A percentile compares a stretch with the other conserved stretches of the same genome.
Evolutionary conservation across 306 rosid species (phyloP).

Genomic region (Quercus cerris): DNA sequence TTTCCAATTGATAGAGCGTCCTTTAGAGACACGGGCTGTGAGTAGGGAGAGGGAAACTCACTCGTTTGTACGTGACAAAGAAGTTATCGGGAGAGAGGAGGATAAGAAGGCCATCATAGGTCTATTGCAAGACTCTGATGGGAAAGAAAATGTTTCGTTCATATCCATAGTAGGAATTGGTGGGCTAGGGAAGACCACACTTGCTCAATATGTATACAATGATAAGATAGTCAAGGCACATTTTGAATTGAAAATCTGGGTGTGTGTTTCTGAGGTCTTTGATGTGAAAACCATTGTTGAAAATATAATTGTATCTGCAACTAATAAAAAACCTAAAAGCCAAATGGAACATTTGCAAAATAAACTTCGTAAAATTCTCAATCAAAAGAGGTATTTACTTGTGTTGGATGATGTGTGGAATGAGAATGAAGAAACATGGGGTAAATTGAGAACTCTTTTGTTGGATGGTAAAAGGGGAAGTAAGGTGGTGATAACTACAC

Average conservation of each 20-base stretch:
- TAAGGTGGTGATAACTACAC: constrained; percentile 2
- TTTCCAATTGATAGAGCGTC: too few relatives aligned
- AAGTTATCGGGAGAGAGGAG: constrained; percentile 1
- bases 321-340: neutral
- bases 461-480: neutral
- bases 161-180: neutral
- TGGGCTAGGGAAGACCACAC: constrained; percentile 5
- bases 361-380: neutral
- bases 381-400: neutral
- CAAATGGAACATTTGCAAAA: neutral
- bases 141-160: neutral
- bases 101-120: neutral
- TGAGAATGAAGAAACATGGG: neutral
- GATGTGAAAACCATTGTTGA: neutral
- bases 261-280: neutral
- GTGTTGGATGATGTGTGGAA: constrained; percentile 6
- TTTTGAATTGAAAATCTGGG: neutral
- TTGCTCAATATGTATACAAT: neutral
- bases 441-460: neutral
- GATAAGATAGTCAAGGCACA: neutral
- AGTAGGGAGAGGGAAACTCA: neutral
- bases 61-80: neutral
- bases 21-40: neutral
- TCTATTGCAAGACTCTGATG: neutral
- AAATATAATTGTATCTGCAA: neutral